Evolutionary conservation across 2,329 filamentous ascomycete species (phyloP), one percentile per base, ranked within the genome.

Genomic region (Ceratocystis huliohia): DNA sequence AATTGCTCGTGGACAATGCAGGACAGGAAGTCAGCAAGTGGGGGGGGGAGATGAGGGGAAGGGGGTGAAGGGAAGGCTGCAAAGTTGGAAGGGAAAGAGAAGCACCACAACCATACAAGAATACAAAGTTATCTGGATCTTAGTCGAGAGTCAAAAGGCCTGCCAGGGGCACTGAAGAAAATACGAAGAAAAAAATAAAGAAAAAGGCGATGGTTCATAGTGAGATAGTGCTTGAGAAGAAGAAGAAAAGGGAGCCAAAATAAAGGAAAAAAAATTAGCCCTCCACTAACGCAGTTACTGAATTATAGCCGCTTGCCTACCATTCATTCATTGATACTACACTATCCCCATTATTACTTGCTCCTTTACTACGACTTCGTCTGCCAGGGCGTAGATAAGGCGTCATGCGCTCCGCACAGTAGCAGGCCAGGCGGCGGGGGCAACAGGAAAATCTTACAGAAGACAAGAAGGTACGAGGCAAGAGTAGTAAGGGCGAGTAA

Each of bases 141-240:
- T 41, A 44, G 20, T 10, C 28, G 15, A 50, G 37, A 46, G 46
- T 25, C 33, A 22, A 25, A 45, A n/a, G 63, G 17, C 41, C 22
- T 56, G 30, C 45, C 57, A 66, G 61, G 59, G 57, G 57, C 37
- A 41, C 46, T 56, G n/a, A 56, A 41, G 50, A 57, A 59, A n/a
- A 41, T 41, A 41, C 37, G 37, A 41, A 13, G 10, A 41, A 13
- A 41, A 37, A 37, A 37, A 37, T 37, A 41, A 37, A 30, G 20
- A 56, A 37, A n/a, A 33, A 33, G 56, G 7, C 33, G 17, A 33
- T 30, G 56, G 37, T 10, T 7, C 22, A 25, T 53, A 25, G 20
- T 3, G 22, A n/a, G 20, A 22, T 3, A 15, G 50, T 56, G 5
- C 6, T 28, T 33, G 13, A 46, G 48, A 48, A 48, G 45, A 65